These are phyloP conservation scores for Neonectria faginata DNA, from an alignment of 2,329 filamentous ascomycete genomes.

Conservation along the genomic window DNA sequence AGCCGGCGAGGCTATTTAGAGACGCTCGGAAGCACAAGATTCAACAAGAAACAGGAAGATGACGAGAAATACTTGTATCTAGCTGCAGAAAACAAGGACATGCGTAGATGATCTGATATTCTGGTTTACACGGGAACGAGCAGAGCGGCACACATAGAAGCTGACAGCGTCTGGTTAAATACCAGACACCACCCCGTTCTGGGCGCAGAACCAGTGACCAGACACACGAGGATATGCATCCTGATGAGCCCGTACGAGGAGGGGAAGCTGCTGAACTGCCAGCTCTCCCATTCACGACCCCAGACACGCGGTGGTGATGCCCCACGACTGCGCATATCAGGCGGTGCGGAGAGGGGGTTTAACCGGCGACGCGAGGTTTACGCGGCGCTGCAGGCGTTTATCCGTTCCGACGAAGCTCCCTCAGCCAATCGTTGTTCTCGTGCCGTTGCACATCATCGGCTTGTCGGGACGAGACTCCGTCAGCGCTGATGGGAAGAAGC, in stretches of 20 bases:
- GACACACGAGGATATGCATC: conserved; percentile 3
- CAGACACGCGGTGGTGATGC: conserved; percentile 12
- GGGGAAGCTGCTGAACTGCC: conserved; percentile 4
- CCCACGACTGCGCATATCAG: conserved; percentile 7
- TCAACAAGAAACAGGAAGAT: not conserved
- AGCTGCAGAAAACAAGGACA: not conserved
- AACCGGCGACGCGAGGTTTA: conserved; percentile 19
- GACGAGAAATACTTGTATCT: not conserved
- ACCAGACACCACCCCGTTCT: conserved; percentile 6
- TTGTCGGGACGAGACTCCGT: conserved; percentile 22
- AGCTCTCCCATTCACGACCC: conserved; percentile 10
- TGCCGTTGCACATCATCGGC: conserved; percentile 1
- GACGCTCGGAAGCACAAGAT: not conserved
- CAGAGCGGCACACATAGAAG: not conserved
- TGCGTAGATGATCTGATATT: not conserved
- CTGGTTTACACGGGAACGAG: conserved; percentile 16
- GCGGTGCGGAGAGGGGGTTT: not conserved
- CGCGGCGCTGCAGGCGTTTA: conserved; percentile 20
- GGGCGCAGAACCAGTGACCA: not conserved
- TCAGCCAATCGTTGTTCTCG: conserved; percentile 11
- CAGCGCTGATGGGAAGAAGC: not conserved
- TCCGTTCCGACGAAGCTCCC: not conserved
- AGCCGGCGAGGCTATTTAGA: not conserved
- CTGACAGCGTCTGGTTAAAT: conserved; percentile 8
- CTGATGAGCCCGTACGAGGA: conserved; percentile 1